Percentiles rank a stretch among this genome's conserved stretches.
phyloP scores from a whole-genome alignment of 2,329 filamentous ascomycete genomes.

The Didymella pomorum region DNA sequence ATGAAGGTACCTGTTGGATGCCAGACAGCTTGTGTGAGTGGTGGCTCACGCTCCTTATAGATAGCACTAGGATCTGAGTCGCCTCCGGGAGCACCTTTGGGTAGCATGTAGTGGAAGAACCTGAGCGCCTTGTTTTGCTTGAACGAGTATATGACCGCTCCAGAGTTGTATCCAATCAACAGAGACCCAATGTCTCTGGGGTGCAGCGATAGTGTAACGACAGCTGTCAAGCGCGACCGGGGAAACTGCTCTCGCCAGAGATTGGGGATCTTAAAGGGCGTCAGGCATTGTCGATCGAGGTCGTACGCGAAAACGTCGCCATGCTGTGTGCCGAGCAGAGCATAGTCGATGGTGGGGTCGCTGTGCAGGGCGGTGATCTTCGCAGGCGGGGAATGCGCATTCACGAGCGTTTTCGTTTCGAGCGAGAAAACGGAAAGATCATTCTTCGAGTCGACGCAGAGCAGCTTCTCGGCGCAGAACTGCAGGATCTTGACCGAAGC shows the following conservation, averaged over 20 bases:
- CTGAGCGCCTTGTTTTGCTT: conserved; percentile 83
- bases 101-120: conserved; percentile 84
- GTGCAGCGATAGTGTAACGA: conserved; percentile 84
- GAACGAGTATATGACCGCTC: conserved; percentile 90
- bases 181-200: conserved; percentile 92
- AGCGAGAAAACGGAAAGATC: conserved; percentile 87
- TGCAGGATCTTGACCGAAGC: conserved; percentile 79
- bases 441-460: conserved; percentile 85
- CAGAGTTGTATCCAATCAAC: conserved; percentile 87
- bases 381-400: conserved; percentile 78
- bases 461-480: conserved; percentile 84
- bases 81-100: conserved; percentile 82
- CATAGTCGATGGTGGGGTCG: conserved; percentile 93
- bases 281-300: conserved; percentile 78
- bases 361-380: conserved; percentile 76
- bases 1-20: conserved; percentile 94
- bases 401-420: conserved; percentile 70
- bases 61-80: conserved; percentile 70
- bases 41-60: conserved; percentile 72
- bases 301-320: conserved; percentile 94
- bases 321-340: conserved; percentile 80
- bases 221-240: conserved; percentile 67
- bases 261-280: conserved; percentile 84
- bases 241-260: conserved; percentile 81
- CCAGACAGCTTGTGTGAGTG: conserved; percentile 85